These are phyloP conservation scores for Penicillium roqueforti DNA, from an alignment of 495 filamentous ascomycete genomes.

Conservation along the genomic window DNA sequence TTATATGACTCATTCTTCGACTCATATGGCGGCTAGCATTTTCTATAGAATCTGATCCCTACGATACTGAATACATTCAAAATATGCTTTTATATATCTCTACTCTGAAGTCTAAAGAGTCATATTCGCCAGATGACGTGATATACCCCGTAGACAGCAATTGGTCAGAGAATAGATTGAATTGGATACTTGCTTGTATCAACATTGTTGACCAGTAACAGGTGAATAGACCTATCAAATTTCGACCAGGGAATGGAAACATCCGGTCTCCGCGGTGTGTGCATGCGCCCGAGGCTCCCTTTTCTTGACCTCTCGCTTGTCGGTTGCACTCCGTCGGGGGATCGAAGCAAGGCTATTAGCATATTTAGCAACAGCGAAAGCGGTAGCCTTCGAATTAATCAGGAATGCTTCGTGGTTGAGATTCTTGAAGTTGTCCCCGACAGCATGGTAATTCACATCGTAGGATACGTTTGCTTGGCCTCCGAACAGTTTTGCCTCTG, in stretches of 20 bases:
- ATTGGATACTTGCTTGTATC: background rate
- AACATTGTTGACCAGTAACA: background rate
- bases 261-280: constrained; percentile 20
- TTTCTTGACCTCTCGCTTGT: constrained; percentile 9
- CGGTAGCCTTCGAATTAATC: constrained; percentile 57
- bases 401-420: constrained; percentile 56
- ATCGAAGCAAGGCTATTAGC: constrained; percentile 49
- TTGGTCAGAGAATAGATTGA: background rate
- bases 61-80: too few relatives aligned
- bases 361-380: constrained; percentile 61
- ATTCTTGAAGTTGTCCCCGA: constrained; percentile 56
- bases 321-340: constrained; percentile 17
- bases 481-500: constrained; percentile 54
- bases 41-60: too few relatives aligned
- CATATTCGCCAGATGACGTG: too few relatives aligned
- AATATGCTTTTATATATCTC: too few relatives aligned
- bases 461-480: constrained; percentile 55
- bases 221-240: constrained; percentile 2
- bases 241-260: constrained; percentile 24
- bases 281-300: constrained; percentile 10
- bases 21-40: too few relatives aligned
- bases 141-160: background rate
- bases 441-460: constrained; percentile 61
- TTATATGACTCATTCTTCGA: too few relatives aligned
- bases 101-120: too few relatives aligned